Base-by-base conservation (phyloP, 805 yeast genomes). In the Lipomyces yamadae region DNA sequence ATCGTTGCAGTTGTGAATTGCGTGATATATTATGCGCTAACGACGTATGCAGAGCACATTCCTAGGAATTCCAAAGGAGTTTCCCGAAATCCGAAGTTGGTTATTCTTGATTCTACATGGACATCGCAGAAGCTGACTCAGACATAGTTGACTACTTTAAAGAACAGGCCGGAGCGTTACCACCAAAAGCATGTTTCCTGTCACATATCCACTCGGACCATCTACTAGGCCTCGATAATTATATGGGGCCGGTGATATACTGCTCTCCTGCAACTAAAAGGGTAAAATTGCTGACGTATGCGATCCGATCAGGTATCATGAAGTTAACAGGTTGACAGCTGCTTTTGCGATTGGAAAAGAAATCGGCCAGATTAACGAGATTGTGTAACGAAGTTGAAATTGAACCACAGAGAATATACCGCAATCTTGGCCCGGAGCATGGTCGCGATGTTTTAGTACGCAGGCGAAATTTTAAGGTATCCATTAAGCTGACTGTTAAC, bases 201-300 rank as follows among this genome's bases (percentile, higher is more conserved):
- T 81, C 88, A 0, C 89, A 86, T 70, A 79, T 80, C 62, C 90
- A 86, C 73, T 73, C 81, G 1, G 89, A 86, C 69, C 89, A 86
- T 72, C 72, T 85, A 58, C 73, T 66, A 0, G 89, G 89, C 0
- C 74, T 86, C 13, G 78, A 78, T 55, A 71, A 75, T n/a, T 77
- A 78, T 64, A 75, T 79, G 56, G 79, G 81, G 0, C 81, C 82
- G 6, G 69, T 68, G 4, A 81, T 86, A 1, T 84, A 84, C 71
- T 85, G 88, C 74, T 79, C 86, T 3, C 72, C 74, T 6, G 76
- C 80, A 2, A 84, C 87, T 0, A 75, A 77, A 50, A 37, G 55
- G 29, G 67, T 66, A 35, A 5, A 10, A 7, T 11, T 6, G 53
- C 63, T 68, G n/a, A 24, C 30, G 11, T 52, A n/a, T 52, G 6